These are phyloP conservation scores for Fusarium torulosum DNA, from an alignment of 2,329 filamentous ascomycete genomes.

Conservation along the genomic window DNA sequence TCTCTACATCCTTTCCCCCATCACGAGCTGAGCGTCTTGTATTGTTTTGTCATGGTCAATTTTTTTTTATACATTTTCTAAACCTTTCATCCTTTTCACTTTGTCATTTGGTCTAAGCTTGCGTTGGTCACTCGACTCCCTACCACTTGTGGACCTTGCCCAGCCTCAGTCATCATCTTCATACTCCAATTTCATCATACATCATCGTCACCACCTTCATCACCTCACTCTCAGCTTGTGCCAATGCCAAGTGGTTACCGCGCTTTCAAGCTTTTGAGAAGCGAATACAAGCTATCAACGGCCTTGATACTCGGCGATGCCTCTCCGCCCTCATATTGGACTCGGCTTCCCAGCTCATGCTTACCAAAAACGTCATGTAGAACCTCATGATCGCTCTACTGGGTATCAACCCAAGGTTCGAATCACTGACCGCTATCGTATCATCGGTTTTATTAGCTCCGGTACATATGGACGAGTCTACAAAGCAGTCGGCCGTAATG, in stretches of 20 bases:
- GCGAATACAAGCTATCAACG: not conserved
- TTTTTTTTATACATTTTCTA: not conserved
- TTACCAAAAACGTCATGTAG: conserved; percentile 57
- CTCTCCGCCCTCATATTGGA: conserved; percentile 52
- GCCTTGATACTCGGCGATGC: conserved; percentile 47
- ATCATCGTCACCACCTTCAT: conserved; percentile 5
- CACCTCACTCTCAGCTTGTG: conserved; percentile 15
- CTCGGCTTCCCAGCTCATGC: conserved; percentile 46
- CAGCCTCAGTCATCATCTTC: conserved; percentile 1
- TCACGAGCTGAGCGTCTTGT: conserved; percentile 12
- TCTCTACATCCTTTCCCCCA: conserved; percentile 2
- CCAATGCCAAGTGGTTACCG: conserved; percentile 43
- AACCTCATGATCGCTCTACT: conserved; percentile 65
- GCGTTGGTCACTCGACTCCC: conserved; percentile 7
- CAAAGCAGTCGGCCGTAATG: conserved; percentile 81
- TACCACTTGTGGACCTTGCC: conserved; percentile 8
- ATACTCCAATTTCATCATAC: conserved; percentile 2
- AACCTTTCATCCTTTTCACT: not conserved
- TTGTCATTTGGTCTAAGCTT: conserved; percentile 10
- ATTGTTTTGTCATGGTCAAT: conserved; percentile 26
- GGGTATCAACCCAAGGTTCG: conserved; percentile 82
- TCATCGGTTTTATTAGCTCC: conserved; percentile 97
- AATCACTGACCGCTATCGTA: conserved; percentile 92
- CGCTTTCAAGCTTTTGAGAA: not conserved
- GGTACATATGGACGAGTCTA: conserved; percentile 98